phyloP scores from a whole-genome alignment of 805 yeast species.

The Ogataea pignaliae region DNA sequence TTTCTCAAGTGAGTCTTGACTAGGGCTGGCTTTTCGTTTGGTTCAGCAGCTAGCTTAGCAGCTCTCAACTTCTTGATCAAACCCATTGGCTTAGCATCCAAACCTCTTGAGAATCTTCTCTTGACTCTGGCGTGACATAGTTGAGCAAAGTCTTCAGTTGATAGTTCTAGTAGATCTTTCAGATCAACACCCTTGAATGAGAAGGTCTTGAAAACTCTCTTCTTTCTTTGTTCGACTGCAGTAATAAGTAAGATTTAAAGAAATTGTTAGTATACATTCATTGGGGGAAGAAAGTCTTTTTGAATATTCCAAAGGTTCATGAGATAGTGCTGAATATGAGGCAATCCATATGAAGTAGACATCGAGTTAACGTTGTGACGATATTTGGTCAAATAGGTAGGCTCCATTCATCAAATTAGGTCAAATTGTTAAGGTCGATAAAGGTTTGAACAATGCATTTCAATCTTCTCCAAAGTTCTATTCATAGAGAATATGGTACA shows the following conservation, averaged over 20 bases:
- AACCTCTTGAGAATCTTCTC: slow-evolving; percentile 99
- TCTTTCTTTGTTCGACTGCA: slow-evolving; percentile 62
- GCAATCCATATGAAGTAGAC: too few relatives aligned
- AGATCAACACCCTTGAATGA: slow-evolving; percentile 99
- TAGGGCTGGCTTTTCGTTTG: slow-evolving; percentile 93
- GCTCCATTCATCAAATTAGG: too few relatives aligned
- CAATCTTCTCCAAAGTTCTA: too few relatives aligned
- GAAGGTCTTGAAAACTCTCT: slow-evolving; percentile 93
- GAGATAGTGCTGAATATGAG: too few relatives aligned
- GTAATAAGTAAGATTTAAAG: slow-evolving; percentile 16
- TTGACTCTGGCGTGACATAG: slow-evolving; percentile 98
- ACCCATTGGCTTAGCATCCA: slow-evolving; percentile 91
- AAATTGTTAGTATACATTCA: slow-evolving; percentile 22
- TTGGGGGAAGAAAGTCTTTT: too few relatives aligned
- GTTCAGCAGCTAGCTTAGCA: slow-evolving; percentile 85
- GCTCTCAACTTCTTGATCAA: slow-evolving; percentile 96
- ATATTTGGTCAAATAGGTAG: too few relatives aligned
- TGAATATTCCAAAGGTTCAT: too few relatives aligned
- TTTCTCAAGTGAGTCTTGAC: slow-evolving; percentile 99
- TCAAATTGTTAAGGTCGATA: too few relatives aligned
- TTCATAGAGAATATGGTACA: too few relatives aligned
- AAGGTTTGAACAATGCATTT: too few relatives aligned
- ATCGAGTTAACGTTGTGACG: too few relatives aligned
- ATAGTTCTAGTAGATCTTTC: slow-evolving; percentile 85
- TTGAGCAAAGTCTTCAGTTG: slow-evolving; percentile 95